Evolutionary conservation across 768 basidiomycete species (phyloP), one percentile per base, ranked within the genome.

Genomic region (Gloeopeniophorella convolvens): DNA sequence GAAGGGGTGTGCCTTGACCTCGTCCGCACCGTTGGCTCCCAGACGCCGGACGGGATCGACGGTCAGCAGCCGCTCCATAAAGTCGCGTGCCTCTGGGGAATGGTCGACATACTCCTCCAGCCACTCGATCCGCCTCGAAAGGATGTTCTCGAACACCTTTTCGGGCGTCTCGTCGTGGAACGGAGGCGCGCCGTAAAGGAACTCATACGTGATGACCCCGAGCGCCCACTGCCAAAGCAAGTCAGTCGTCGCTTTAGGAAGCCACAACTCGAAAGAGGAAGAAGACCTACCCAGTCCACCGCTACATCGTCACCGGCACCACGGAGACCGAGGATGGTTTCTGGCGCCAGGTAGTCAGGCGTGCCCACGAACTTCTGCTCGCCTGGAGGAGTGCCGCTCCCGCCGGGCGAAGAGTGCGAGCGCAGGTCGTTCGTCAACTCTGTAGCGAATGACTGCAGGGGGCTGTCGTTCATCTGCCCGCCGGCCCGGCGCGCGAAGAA

Each of bases 81-180:
- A 88, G 65, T 97, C 89, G 47, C 81, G 81, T 21, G 88, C 88
- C 62, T 94, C 91, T 11, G 78, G 75, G 12, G 90, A 89, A 59
- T 82, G 82, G 48, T 93, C 89, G 15, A 93, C 71, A 74, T 85
- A 90, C 35, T 95, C 92, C 58, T 96, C 92, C 64, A 96, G 89
- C 94, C 94, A 99, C 52, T 95, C 85, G 62, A 98, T 78, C 26
- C 86, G 83, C 4, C 93, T 85, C 10, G 95, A 96, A 18, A 98
- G 76, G 62, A 98, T 97, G 64, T 98, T 98, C 69, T 96, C 94
- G 61, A 99, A 98, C 4, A 99, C 94, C 68, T 88, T 89, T 66
- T 96, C 93, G 0, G 96, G 95, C 7, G 89, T 89, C 53, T 97
- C 93, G 41, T 90, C 95, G 62, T 98, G 92, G 77, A 99, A 99